A percentile compares a stretch with the other conserved stretches of the same genome.
These are phyloP conservation scores for Colletotrichum tanaceti DNA, from an alignment of 2,329 filamentous ascomycete genomes.

Conservation along the genomic window DNA sequence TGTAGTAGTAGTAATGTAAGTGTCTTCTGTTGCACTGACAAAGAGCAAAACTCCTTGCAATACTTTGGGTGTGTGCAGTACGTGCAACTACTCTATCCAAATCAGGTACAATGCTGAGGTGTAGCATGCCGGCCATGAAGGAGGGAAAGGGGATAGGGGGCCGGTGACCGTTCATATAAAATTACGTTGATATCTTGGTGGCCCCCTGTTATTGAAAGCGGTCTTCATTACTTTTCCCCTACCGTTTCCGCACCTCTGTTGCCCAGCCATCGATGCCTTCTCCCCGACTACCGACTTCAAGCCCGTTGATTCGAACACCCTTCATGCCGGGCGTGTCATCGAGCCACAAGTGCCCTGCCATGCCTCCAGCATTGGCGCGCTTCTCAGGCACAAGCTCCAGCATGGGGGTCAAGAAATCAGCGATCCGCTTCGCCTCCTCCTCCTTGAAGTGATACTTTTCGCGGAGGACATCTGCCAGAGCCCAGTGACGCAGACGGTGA, in stretches of 20 bases:
- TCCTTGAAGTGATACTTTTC: conserved; percentile 97
- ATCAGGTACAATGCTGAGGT: conserved; percentile 4
- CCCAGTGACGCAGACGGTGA: conserved; percentile 95
- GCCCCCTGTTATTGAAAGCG: conserved; percentile 22
- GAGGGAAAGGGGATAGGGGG: conserved; percentile 9
- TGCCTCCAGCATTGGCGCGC: conserved; percentile 93
- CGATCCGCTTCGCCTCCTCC: conserved; percentile 80
- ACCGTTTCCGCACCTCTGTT: conserved; percentile 86
- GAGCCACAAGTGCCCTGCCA: conserved; percentile 87
- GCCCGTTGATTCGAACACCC: conserved; percentile 74
- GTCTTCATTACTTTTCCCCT: conserved; percentile 45
- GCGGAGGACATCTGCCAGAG: conserved; percentile 87
- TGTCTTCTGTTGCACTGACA: conserved; percentile 4
- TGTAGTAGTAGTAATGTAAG: neutral
- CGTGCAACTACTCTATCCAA: conserved; percentile 18
- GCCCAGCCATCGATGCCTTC: conserved; percentile 97
- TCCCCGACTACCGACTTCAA: conserved; percentile 83
- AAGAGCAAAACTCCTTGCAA: conserved; percentile 32
- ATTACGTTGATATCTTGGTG: conserved; percentile 35
- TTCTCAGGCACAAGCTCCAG: conserved; percentile 88
- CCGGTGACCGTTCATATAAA: conserved; percentile 23
- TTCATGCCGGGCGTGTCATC: conserved; percentile 92
- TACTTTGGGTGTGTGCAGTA: neutral
- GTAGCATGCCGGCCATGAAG: conserved; percentile 3
- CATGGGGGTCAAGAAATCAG: conserved; percentile 90